phyloP scores from a whole-genome alignment of 306 rosid species.

The Calophaca sinica region DNA sequence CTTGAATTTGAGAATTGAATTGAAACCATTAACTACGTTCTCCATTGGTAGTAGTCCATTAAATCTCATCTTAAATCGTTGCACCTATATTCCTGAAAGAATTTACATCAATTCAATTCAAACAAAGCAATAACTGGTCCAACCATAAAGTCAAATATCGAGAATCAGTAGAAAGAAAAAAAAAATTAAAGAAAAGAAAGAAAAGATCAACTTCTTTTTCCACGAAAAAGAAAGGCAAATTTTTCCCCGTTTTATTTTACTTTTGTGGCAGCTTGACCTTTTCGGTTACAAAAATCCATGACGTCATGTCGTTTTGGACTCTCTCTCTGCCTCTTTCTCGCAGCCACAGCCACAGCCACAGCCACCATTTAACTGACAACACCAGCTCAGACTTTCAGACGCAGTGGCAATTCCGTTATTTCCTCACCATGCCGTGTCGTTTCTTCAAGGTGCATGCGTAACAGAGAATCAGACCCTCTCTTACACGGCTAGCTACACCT shows the following conservation, averaged over 20 bases:
- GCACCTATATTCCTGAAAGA: slow-evolving; percentile 47
- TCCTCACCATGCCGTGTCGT: slow-evolving; percentile 15
- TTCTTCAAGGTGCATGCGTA: slow-evolving; percentile 37
- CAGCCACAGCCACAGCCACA: slow-evolving; percentile 15
- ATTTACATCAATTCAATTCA: slow-evolving; percentile 33
- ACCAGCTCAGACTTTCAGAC: slow-evolving; percentile 51
- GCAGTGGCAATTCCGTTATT: slow-evolving; percentile 67
- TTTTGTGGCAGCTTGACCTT: slow-evolving; percentile 43
- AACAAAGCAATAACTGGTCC: slow-evolving; percentile 39
- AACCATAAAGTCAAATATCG: slow-evolving; percentile 45
- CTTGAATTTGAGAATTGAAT: slow-evolving; percentile 36
- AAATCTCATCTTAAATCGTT: slow-evolving; percentile 34
- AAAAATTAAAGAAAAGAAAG: not conserved
- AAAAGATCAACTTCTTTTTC: slow-evolving; percentile 31
- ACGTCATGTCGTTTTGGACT: slow-evolving; percentile 52
- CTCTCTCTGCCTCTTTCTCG: slow-evolving; percentile 27
- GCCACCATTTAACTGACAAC: slow-evolving; percentile 56
- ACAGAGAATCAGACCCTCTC: slow-evolving; percentile 25
- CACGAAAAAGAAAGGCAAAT: slow-evolving; percentile 28
- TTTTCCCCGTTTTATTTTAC: not conserved
- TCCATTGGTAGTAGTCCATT: slow-evolving; percentile 35
- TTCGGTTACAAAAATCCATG: slow-evolving; percentile 24
- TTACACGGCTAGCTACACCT: not conserved
- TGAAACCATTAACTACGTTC: slow-evolving; percentile 30
- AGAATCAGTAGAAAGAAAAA: not conserved